Base-by-base conservation (phyloP, 352 stramenopile species). In the Blastocystis sp. region DNA sequence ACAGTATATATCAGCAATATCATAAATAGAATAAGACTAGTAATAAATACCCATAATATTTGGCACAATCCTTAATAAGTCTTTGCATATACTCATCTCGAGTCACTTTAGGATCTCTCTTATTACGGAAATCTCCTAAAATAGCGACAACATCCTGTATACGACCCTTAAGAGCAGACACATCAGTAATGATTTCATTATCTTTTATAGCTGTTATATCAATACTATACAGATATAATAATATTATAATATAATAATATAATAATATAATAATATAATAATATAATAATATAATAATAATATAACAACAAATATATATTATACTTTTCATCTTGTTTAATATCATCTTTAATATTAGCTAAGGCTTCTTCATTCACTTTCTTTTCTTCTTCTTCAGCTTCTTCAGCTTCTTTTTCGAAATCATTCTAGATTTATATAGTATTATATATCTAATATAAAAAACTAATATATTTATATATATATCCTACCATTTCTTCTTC, bases 41-140 rank as follows among this genome's bases (percentile, higher is more conserved):
- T 16, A 18, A 21, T 4, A 10, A 19, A 9, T 52, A 62, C 52
- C 52, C 28, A 16, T 62, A 62, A 42, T 54, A 62, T 18, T 32
- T 24, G 18, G 52, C 40, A 31, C 18, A 73, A 65, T 21, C 52
- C 11, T 35, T 44, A 65, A 30, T 27, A 21, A 86, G 66, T 47
- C 68, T 78, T 66, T 93, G 82, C 54, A 95, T 76, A 70, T 95
- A 95, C 64, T 96, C 86, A 25, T 84, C 81, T 25, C 88, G 82
- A 33, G 80, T 86, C 28, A 82, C 74, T 40, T 79, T 79, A n/a
- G 76, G 72, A 67, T 95, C 83, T 13, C 86, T 79, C 52, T 82
- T 79, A 18, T 78, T 73, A 64, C 91, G 93, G 64, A 96, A 96
- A 56, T 95, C 80, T 18, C 78, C 77, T 25, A 96, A 74, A 21